Evolutionary conservation across 2,329 filamentous ascomycete genomes (phyloP).

Genomic region (Alternaria dauci): DNA sequence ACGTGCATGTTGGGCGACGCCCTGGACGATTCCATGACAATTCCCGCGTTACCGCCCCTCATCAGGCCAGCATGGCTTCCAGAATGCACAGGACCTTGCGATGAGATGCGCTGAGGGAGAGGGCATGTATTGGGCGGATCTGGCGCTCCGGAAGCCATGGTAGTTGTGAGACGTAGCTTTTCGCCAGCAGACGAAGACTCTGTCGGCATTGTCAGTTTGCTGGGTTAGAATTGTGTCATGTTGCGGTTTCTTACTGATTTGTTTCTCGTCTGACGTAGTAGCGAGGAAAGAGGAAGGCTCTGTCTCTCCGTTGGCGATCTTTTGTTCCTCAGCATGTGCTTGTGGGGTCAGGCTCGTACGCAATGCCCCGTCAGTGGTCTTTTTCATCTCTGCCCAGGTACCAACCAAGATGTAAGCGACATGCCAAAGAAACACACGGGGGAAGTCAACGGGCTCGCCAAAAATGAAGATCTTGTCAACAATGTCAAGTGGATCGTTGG

Average conservation of each 20-base stretch:
- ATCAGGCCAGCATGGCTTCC: slow-evolving; percentile 5
- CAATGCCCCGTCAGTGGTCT: slow-evolving; percentile 7
- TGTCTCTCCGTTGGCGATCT: not conserved
- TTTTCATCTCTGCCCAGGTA: slow-evolving; percentile 17
- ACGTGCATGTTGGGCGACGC: slow-evolving; percentile 14
- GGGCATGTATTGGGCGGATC: not conserved
- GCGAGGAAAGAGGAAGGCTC: not conserved
- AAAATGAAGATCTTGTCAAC: slow-evolving; percentile 43
- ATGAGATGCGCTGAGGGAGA: not conserved
- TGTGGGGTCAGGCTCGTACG: not conserved
- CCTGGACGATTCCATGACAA: slow-evolving; percentile 3
- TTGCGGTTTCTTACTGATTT: slow-evolving; percentile 22
- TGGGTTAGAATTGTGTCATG: not conserved
- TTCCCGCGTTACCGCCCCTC: slow-evolving; percentile 5
- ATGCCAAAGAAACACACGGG: slow-evolving; percentile 43
- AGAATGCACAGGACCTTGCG: slow-evolving; percentile 6
- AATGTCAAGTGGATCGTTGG: slow-evolving; percentile 26
- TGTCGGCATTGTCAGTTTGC: slow-evolving; percentile 22
- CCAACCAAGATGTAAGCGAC: slow-evolving; percentile 35
- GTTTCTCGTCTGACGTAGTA: not conserved
- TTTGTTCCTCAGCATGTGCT: not conserved
- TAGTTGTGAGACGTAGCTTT: not conserved
- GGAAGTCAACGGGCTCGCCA: slow-evolving; percentile 32
- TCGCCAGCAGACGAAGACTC: slow-evolving; percentile 8
- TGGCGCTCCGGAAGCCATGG: not conserved